Evolutionary conservation across 1,284 basidiomycete genomes (phyloP).

Genomic region (Farysia itapuensis): DNA sequence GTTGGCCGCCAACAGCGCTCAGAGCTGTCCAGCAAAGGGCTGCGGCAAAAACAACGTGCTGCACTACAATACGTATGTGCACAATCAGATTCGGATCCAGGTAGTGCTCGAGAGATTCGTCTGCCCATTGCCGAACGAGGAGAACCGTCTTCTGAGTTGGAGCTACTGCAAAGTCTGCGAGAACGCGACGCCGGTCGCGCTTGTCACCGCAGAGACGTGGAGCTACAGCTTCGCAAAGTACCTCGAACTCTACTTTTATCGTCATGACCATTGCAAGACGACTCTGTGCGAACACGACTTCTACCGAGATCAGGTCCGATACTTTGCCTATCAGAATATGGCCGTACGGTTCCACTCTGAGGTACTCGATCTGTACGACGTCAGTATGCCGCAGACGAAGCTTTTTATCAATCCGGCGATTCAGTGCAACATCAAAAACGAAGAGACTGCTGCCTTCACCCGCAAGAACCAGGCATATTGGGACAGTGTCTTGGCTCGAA

Average conservation of each 20-base stretch:
- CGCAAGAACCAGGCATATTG: conserved; percentile 70
- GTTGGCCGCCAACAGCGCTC: conserved; percentile 71
- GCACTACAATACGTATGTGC: conserved; percentile 85
- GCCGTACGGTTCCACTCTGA: conserved; percentile 90
- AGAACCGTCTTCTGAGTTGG: conserved; percentile 85
- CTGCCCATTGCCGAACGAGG: conserved; percentile 61
- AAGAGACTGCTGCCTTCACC: conserved; percentile 78
- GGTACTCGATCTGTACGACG: conserved; percentile 75
- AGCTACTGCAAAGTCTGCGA: conserved; percentile 74
- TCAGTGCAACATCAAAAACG: conserved; percentile 83
- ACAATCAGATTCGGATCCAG: conserved; percentile 80
- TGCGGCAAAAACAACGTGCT: conserved; percentile 79
- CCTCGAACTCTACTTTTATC: conserved; percentile 87
- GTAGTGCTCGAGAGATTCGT: conserved; percentile 64
- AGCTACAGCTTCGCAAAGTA: conserved; percentile 91
- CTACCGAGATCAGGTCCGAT: conserved; percentile 88
- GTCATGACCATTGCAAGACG: conserved; percentile 73
- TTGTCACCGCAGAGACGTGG: conserved; percentile 88
- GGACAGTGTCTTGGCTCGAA: conserved; percentile 64
- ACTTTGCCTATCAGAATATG: conserved; percentile 72
- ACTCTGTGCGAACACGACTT: conserved; percentile 89
- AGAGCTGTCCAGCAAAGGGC: conserved; percentile 74
- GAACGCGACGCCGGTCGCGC: conserved; percentile 72
- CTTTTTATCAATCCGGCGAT: conserved; percentile 82
- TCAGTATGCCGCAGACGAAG: conserved; percentile 83